Conservation (phyloP, 108 stramenopile genomes). For the Nannochloropsis salina region DNA sequence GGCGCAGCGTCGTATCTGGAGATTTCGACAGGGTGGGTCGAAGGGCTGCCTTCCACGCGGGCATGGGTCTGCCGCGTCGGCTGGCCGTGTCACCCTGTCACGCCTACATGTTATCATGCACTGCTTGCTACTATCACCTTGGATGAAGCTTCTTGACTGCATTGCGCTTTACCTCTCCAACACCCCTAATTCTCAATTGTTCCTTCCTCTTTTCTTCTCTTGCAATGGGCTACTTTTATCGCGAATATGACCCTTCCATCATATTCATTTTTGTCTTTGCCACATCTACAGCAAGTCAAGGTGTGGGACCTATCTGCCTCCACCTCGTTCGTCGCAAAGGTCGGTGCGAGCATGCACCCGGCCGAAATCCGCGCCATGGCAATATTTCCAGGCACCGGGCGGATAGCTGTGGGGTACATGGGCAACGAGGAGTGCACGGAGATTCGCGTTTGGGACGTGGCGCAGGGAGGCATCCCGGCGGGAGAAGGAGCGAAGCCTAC, state of each 20-base stretch:
- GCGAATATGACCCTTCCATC: background rate
- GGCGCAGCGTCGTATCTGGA: background rate
- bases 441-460: background rate
- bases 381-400: background rate
- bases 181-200: too few relatives aligned
- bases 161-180: too few relatives aligned
- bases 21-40: constrained; percentile 12
- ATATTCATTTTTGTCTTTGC: background rate
- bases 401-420: background rate
- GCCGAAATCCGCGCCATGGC: constrained; percentile 19
- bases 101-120: too few relatives aligned
- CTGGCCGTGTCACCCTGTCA: too few relatives aligned
- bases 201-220: background rate
- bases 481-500: background rate
- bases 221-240: background rate
- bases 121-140: too few relatives aligned
- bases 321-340: background rate
- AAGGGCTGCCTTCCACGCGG: too few relatives aligned
- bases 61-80: too few relatives aligned
- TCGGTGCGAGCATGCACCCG: background rate
- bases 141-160: too few relatives aligned
- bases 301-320: background rate
- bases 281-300: background rate
- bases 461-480: background rate
- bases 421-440: background rate